Conservation (phyloP, 164 flowering plant species). For the Aristolochia fimbriata region DNA sequence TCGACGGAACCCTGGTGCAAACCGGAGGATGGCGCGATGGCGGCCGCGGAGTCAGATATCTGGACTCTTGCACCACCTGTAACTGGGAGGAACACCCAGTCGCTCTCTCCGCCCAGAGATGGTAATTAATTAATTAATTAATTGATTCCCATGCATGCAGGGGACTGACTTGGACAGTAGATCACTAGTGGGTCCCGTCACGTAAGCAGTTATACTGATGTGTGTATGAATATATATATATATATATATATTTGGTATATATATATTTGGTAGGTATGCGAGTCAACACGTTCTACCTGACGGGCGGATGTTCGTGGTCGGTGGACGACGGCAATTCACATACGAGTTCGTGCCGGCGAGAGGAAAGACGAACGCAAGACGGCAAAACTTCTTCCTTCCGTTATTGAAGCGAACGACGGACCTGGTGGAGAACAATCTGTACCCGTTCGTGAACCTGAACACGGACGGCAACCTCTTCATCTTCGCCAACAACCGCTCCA, state of each 20-base stretch:
- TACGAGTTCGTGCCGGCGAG: constrained; percentile 55
- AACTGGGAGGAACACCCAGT: constrained; percentile 38
- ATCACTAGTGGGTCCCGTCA: too few species aligned
- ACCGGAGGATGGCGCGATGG: constrained; percentile 68
- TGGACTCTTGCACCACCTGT: constrained; percentile 27
- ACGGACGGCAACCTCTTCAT: constrained; percentile 80
- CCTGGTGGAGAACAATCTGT: constrained; percentile 61
- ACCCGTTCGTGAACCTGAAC: constrained; percentile 69
- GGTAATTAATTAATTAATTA: constrained; percentile 26
- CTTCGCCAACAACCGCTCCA: constrained; percentile 69
- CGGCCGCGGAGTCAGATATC: constrained; percentile 29
- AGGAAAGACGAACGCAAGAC: constrained; percentile 13
- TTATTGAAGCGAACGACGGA: constrained; percentile 40
- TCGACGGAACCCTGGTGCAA: constrained; percentile 48
- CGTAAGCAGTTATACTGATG: too few species aligned
- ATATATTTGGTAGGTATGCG: constrained; percentile 42
- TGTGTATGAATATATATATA: too few species aligned
- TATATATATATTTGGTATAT: too few species aligned
- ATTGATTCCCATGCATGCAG: too few species aligned
- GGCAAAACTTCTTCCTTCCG: constrained; percentile 24
- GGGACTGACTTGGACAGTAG: too few species aligned
- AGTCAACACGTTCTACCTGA: constrained; percentile 49
- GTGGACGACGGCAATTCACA: constrained; percentile 52
- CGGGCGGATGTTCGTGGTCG: constrained; percentile 48
- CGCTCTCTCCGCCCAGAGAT: constrained; percentile 40